These are phyloP conservation scores for Anisodus acutangulus DNA, from an alignment of 257 asterid species.

Conservation along the genomic window DNA sequence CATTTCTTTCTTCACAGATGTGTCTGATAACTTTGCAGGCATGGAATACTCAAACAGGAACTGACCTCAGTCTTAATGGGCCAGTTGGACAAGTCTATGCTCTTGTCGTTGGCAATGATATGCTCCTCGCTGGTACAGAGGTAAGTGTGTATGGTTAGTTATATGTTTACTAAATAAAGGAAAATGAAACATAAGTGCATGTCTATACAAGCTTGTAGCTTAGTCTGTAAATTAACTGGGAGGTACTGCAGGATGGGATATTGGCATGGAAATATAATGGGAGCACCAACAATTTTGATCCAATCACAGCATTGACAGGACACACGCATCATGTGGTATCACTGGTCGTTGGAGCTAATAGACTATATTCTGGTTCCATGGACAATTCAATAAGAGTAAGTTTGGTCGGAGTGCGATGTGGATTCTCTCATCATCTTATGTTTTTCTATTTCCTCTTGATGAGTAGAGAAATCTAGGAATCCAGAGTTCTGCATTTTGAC, in stretches of 20 bases:
- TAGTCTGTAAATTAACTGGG: constrained; percentile 22
- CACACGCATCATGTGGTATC: constrained; percentile 92
- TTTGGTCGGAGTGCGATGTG: constrained; percentile 25
- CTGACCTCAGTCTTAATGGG: constrained; percentile 84
- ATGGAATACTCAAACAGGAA: constrained; percentile 86
- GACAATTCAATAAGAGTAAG: constrained; percentile 81
- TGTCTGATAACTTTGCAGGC: constrained; percentile 60
- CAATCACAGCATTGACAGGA: constrained; percentile 83
- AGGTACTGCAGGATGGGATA: constrained; percentile 77
- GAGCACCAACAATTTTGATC: constrained; percentile 77
- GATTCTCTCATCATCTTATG: background rate
- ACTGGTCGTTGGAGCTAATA: constrained; percentile 80
- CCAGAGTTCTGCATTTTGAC: constrained; percentile 2
- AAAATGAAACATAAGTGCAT: constrained; percentile 7
- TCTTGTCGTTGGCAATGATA: constrained; percentile 78
- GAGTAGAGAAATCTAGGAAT: background rate
- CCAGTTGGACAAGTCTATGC: constrained; percentile 98
- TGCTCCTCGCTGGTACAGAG: constrained; percentile 94
- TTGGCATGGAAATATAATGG: constrained; percentile 89
- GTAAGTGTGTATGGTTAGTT: constrained; percentile 46
- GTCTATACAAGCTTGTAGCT: background rate
- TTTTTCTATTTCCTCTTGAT: background rate
- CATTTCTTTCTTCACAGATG: background rate
- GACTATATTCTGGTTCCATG: constrained; percentile 92
- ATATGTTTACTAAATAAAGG: background rate